Evolutionary conservation across 495 filamentous ascomycete genomes (phyloP).

Genomic region (Hypoxylon fragiforme): DNA sequence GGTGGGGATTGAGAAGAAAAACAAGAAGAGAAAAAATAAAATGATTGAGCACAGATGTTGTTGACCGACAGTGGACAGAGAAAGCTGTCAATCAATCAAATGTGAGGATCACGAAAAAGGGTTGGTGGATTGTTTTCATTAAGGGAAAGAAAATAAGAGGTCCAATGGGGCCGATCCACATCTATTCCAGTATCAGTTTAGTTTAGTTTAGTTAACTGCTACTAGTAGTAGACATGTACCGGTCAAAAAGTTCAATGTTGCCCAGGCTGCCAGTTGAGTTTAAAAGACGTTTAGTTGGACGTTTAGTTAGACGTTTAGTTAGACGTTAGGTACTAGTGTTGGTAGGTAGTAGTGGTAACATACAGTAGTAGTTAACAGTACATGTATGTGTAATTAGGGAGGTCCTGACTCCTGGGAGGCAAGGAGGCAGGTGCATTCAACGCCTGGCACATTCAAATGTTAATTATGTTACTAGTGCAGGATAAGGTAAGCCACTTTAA

Average conservation of each 20-base stretch:
- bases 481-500: background rate
- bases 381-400: no score
- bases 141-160: constrained; percentile 41
- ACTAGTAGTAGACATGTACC: constrained; percentile 3
- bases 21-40: constrained; percentile 13
- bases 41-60: constrained; percentile 23
- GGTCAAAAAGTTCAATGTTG: background rate
- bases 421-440: background rate
- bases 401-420: background rate
- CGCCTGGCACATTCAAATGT: background rate
- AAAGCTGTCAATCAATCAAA: constrained; percentile 15
- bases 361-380: background rate
- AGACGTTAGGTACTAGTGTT: background rate
- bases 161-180: constrained; percentile 38
- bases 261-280: no score
- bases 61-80: constrained; percentile 31
- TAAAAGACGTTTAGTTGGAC: background rate
- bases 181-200: constrained; percentile 18
- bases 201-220: constrained; percentile 4
- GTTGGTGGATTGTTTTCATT: constrained; percentile 35
- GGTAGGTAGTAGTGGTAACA: background rate
- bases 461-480: no score
- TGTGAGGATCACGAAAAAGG: constrained; percentile 27
- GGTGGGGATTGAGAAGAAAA: background rate
- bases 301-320: background rate